Base-by-base conservation (phyloP, 768 basidiomycete genomes). In the Collybia mongolica region DNA sequence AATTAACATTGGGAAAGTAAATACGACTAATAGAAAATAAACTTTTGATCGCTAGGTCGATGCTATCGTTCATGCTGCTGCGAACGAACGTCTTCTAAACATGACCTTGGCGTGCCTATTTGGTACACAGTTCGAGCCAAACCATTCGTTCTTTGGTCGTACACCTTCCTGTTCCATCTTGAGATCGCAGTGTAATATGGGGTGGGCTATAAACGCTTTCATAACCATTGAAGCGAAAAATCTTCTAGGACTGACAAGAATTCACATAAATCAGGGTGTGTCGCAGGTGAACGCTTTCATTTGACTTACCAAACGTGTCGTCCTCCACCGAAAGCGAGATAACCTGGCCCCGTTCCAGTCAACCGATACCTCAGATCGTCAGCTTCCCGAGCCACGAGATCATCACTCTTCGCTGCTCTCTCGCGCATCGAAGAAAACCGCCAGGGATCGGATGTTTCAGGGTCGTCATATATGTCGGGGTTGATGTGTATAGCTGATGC, bases 141-240 rank as follows among this genome's bases (percentile, higher is more conserved):
- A 55, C 62, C 60, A 63, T 11, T 60, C 41, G 46, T 64, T 64
- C 8, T 57, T 45, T 17, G 68, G 67, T 8, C 62, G 52, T 15
- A 58, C 57, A 0, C 60, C 61, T 15, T 61, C 64, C 2, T 56
- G 35, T 32, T 65, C 65, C 39, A 69, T 54, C 48, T 70, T 73
- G 41, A 79, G 53, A 53, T 74, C 74, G 51, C 72, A 76, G 39
- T 67, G 64, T 46, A 62, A 36, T 18, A 80, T 54, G 17, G 75
- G 53, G 32, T 76, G 65, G 0, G 77, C 75, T 37, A 82, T 48
- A 65, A 80, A 72, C 0, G 67, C 50, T 54, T 80, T 80, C 22
- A 79, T 40, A 52, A 72, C 71, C 5, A 51, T 59, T 0, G 72
- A 65, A 2, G 73, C 75, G 51, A 79, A 75, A 58, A 74, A 76